Percentiles rank a stretch among this genome's conserved stretches.
Evolutionary conservation across 257 asterid genomes (phyloP).

Genomic region (Misopates orontium): DNA sequence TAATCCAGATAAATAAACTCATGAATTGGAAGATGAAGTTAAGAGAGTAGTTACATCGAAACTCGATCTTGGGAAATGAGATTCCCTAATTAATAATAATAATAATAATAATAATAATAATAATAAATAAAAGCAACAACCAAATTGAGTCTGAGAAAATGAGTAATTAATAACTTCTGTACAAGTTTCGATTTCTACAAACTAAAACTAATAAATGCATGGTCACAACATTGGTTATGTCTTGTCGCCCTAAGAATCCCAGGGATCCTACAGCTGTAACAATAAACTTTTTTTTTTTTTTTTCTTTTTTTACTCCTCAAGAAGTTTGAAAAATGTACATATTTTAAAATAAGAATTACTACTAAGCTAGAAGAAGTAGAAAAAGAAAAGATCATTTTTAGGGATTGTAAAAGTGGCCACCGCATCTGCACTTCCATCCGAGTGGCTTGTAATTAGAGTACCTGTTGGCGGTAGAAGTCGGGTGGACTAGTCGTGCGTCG

Average conservation of each 20-base stretch:
- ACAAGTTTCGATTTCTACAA: conserved; percentile 30
- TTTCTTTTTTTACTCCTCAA: background rate
- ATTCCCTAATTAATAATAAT: too few species aligned
- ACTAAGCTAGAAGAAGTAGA: background rate
- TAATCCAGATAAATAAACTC: too few species aligned
- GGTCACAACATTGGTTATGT: conserved; percentile 30
- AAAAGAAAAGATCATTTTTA: background rate
- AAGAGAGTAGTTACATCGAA: too few species aligned
- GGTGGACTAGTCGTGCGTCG: conserved; percentile 23
- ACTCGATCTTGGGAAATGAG: too few species aligned
- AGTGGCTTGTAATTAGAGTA: conserved; percentile 99
- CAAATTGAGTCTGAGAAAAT: conserved; percentile 19
- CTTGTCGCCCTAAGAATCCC: conserved; percentile 22
- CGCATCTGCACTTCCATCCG: conserved; percentile 97
- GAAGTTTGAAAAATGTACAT: background rate
- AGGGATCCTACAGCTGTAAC: conserved; percentile 21
- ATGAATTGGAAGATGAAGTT: too few species aligned
- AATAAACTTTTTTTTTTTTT: too few species aligned
- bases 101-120: too few species aligned
- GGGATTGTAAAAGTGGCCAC: conserved; percentile 76
- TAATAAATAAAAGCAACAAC: conserved; percentile 18
- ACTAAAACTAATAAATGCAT: conserved; percentile 36
- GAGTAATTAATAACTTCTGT: conserved; percentile 20
- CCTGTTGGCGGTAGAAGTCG: conserved; percentile 44
- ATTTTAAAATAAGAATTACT: background rate